Base-by-base conservation (phyloP, 2,329 filamentous ascomycete species). In the Parascedosporium putredinis region DNA sequence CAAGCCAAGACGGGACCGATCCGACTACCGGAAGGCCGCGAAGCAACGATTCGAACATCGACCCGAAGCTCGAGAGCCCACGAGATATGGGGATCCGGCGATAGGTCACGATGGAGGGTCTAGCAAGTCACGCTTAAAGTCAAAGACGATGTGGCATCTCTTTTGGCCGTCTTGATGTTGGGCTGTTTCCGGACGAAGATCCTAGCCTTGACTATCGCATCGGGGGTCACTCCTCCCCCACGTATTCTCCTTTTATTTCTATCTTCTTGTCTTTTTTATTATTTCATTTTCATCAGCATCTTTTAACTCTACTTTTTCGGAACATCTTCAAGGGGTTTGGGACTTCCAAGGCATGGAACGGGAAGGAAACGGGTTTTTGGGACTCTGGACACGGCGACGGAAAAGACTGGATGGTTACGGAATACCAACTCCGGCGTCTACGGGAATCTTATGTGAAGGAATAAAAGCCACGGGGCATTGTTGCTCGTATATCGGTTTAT, bases 241-340 rank as follows among this genome's bases (percentile, higher is more conserved):
- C 23, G 27, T 23, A 3, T 16, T 45, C 34, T 36, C 25, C 42
- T 31, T 29, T 34, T 18, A 27, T 40, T 42, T 42, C 12, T 45
- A 20, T 38, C 36, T 27, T 38, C 23, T 47, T 50, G 22, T 20
- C 16, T 38, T 33, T 50, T 50, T 38, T 45, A 42, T 29, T 50
- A 36, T 36, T 27, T 23, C 34, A 25, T 42, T 47, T 29, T 44
- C 27, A 44, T 24, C 36, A 22, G 14, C 10, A 22, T 46, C 10
- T 24, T 29, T 46, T n/a, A 9, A n/a, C n/a, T n/a, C n/a, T n/a
- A n/a, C n/a, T n/a, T n/a, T 20, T 36, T 38, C 34, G 27, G 18
- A 16, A n/a, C 45, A 23, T 36, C 23, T 33, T 36, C 23, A 10
- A 42, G 16, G n/a, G 38, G 18, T 16, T 23, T 29, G 31, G 9